Evolutionary conservation across 1,284 basidiomycete species (phyloP).

Genomic region (Veloboletus limbatus): DNA sequence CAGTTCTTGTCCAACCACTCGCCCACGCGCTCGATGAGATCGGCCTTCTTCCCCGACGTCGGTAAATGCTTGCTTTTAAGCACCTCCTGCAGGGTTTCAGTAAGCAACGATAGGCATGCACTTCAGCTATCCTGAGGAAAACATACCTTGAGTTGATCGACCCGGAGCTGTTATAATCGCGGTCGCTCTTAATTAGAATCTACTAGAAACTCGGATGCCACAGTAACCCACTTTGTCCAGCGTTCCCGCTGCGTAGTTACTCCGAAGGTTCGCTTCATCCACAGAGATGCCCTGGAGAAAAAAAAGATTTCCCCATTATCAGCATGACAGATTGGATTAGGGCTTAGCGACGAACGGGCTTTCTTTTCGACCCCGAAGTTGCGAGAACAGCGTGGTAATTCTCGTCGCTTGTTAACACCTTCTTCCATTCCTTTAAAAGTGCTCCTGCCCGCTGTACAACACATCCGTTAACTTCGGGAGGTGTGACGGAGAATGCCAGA

Average conservation of each 20-base stretch:
- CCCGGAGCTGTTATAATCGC: slow-evolving; percentile 53
- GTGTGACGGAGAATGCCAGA: slow-evolving; percentile 28
- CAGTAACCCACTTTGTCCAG: slow-evolving; percentile 58
- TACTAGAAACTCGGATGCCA: slow-evolving; percentile 2
- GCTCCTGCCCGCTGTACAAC: slow-evolving; percentile 64
- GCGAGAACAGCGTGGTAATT: slow-evolving; percentile 49
- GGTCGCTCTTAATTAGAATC: slow-evolving; percentile 7
- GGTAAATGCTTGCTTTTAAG: slow-evolving; percentile 60
- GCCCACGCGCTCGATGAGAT: slow-evolving; percentile 59
- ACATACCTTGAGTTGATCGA: slow-evolving; percentile 72
- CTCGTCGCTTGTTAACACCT: slow-evolving; percentile 61
- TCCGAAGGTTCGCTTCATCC: slow-evolving; percentile 67
- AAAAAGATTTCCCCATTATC: not conserved
- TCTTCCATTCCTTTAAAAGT: slow-evolving; percentile 76
- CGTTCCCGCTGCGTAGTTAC: slow-evolving; percentile 54
- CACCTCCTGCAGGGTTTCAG: slow-evolving; percentile 51
- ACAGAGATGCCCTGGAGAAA: slow-evolving; percentile 51
- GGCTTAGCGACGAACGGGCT: slow-evolving; percentile 50
- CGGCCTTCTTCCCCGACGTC: slow-evolving; percentile 66
- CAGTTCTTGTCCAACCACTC: slow-evolving; percentile 47
- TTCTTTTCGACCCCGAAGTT: slow-evolving; percentile 61
- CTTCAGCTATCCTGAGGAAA: slow-evolving; percentile 3
- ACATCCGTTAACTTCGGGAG: not conserved
- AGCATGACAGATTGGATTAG: slow-evolving; percentile 1
- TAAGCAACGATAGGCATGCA: slow-evolving; percentile 8